Evolutionary conservation across 2,329 filamentous ascomycete species (phyloP), one percentile per base, ranked within the genome.

Genomic region (Claviceps arundinis): DNA sequence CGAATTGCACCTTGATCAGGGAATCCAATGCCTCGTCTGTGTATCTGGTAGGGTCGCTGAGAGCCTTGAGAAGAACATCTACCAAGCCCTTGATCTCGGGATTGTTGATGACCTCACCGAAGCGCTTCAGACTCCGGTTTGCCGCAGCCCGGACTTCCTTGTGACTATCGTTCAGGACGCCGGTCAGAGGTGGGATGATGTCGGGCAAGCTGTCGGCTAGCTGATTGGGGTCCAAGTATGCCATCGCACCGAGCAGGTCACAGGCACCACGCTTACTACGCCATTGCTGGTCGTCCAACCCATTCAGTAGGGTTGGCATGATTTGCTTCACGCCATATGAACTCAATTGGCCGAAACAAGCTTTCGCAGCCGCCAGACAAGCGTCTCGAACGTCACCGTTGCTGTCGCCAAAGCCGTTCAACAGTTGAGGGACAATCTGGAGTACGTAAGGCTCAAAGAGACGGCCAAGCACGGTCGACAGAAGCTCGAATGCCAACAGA

Each of bases 261-360:
- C 93, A 98, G 51, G 93, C 93, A 60, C 94, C 93, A 72, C 95
- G 95, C 70, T 98, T 97, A 71, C 89, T 97, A 62, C 93, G 85
- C 93, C 93, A 98, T 67, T 97, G 91, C 50, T 87, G 82, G 57
- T 98, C 93, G 57, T 97, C 90, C 9, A 98, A 80, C 53, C 94
- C 93, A 57, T 93, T 84, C 2, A 98, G 78, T 7, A 98, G 78
- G 13, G 87, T 95, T 3, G 93, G 93, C 57, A 98, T 74, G 57
- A 98, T 90, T 63, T 93, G 80, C 70, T 95, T 95, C 54, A 98
- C 94, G 66, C 93, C 93, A 61, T 87, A 98, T 0, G 93, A 97
- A 69, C 89, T 97, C 52, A 98, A 72, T 59, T 84, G 90, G 5
- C 88, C 84, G 68, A 98, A 98, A 67, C 89, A 96, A 11, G 89